phyloP scores from a whole-genome alignment of 148 eudicot genomes.

The Rhododendron molle region DNA sequence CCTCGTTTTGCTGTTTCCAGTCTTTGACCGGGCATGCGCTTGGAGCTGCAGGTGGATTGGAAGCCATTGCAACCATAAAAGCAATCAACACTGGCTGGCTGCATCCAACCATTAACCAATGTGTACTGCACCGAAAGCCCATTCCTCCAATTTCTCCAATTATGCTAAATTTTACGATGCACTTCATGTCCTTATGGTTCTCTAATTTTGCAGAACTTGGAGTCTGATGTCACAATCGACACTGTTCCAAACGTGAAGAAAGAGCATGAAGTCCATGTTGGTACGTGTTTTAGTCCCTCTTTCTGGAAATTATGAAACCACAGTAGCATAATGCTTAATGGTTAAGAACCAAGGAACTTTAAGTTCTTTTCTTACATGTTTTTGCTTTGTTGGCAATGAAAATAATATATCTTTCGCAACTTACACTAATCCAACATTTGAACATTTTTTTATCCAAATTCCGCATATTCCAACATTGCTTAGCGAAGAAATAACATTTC shows the following conservation, averaged over 20 bases:
- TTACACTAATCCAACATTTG: not conserved
- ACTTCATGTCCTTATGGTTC: not conserved
- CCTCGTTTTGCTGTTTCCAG: slow-evolving; percentile 17
- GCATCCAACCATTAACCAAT: slow-evolving; percentile 66
- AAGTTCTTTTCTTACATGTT: not conserved
- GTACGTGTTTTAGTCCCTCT: slow-evolving; percentile 23
- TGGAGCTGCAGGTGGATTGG: slow-evolving; percentile 68
- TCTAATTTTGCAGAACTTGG: slow-evolving; percentile 37
- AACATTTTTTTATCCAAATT: not conserved
- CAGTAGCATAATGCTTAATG: not conserved
- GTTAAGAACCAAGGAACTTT: not conserved
- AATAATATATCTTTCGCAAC: not conserved
- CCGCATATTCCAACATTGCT: not conserved
- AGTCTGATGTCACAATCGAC: slow-evolving; percentile 53
- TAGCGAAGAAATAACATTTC: too few species aligned
- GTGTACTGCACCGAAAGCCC: slow-evolving; percentile 23
- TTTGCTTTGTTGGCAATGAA: not conserved
- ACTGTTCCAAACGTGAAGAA: slow-evolving; percentile 57
- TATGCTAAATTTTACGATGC: not conserved
- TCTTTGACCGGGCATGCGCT: slow-evolving; percentile 63
- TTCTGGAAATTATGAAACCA: not conserved
- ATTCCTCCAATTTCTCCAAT: not conserved
- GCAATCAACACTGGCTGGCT: slow-evolving; percentile 70
- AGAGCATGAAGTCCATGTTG: slow-evolving; percentile 57
- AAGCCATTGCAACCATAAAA: slow-evolving; percentile 64